These are phyloP conservation scores for Cyphellophora europaea DNA, from an alignment of 2,329 filamentous ascomycete genomes.

Conservation along the genomic window DNA sequence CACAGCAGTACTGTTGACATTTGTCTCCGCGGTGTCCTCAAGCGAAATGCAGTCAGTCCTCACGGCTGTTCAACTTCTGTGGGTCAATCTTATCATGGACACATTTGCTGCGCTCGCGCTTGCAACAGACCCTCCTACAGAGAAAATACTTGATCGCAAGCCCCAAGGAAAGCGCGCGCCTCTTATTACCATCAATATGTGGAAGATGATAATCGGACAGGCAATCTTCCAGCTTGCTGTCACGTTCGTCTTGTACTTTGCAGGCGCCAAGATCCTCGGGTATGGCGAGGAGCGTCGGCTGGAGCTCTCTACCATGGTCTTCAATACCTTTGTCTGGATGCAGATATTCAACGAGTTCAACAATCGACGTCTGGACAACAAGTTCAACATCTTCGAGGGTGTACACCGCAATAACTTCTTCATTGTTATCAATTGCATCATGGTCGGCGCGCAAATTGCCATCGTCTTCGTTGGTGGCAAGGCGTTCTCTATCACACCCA, in stretches of 20 bases:
- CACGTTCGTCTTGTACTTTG: conserved; percentile 78
- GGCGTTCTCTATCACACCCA: conserved; percentile 64
- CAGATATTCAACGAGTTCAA: conserved; percentile 99
- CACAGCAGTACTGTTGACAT: conserved; percentile 78
- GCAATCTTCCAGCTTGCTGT: conserved; percentile 75
- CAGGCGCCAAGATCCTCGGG: conserved; percentile 50
- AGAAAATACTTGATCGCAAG: conserved; percentile 69
- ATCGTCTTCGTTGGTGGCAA: conserved; percentile 79
- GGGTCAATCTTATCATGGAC: conserved; percentile 97
- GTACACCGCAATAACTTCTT: conserved; percentile 82
- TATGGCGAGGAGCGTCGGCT: conserved; percentile 35
- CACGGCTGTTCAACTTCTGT: conserved; percentile 82
- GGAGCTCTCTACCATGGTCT: conserved; percentile 71
- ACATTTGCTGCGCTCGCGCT: conserved; percentile 83
- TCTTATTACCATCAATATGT: conserved; percentile 83
- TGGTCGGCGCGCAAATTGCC: conserved; percentile 80
- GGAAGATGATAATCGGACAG: conserved; percentile 98
- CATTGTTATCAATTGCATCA: conserved; percentile 71
- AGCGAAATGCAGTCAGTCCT: conserved; percentile 62
- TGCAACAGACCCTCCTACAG: conserved; percentile 80
- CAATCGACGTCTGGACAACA: conserved; percentile 88
- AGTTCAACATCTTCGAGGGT: conserved; percentile 91
- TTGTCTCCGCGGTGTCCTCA: conserved; percentile 74
- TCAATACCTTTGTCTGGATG: conserved; percentile 99
- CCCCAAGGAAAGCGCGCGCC: conserved; percentile 65